Evolutionary conservation across 2,329 filamentous ascomycete species (phyloP).

Genomic region (Chaetomium strumarium): DNA sequence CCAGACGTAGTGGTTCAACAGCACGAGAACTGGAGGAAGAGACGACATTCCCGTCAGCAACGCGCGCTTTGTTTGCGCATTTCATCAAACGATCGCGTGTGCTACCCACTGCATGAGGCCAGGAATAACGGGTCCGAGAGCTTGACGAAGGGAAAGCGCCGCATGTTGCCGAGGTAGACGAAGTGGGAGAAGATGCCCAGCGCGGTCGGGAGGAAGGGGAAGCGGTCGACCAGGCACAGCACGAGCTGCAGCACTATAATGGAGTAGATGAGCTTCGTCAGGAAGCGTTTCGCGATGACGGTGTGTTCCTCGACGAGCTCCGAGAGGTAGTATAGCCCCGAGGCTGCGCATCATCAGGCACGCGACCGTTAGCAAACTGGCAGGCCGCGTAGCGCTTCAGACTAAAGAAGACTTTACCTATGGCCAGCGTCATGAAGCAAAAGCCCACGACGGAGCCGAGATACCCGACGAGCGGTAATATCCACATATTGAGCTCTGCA

Average conservation of each 20-base stretch:
- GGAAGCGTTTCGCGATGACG: conserved; percentile 80
- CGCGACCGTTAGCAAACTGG: background rate
- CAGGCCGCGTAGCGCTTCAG: background rate
- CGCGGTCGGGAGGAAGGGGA: conserved; percentile 68
- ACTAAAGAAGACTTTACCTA: conserved; percentile 52
- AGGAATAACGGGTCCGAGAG: conserved; percentile 83
- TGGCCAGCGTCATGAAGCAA: conserved; percentile 87
- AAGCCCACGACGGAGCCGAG: conserved; percentile 83
- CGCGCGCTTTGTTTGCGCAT: background rate
- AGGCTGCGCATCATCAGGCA: conserved; percentile 51
- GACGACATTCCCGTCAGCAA: background rate
- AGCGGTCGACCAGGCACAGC: conserved; percentile 75
- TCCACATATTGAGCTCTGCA: conserved; percentile 67
- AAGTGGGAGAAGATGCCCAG: conserved; percentile 76
- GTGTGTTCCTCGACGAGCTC: conserved; percentile 98
- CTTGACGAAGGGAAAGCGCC: conserved; percentile 69
- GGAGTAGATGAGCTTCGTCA: conserved; percentile 77
- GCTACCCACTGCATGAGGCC: conserved; percentile 64
- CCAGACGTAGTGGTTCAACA: conserved; percentile 92
- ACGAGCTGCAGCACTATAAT: conserved; percentile 70
- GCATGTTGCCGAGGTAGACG: conserved; percentile 83
- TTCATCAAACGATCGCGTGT: no score
- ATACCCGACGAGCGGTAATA: conserved; percentile 87
- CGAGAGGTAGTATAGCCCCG: conserved; percentile 96
- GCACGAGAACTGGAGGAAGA: conserved; percentile 71